Evolutionary conservation across 306 rosid genomes (phyloP).

Genomic region (Fragaria nilgerrensis): DNA sequence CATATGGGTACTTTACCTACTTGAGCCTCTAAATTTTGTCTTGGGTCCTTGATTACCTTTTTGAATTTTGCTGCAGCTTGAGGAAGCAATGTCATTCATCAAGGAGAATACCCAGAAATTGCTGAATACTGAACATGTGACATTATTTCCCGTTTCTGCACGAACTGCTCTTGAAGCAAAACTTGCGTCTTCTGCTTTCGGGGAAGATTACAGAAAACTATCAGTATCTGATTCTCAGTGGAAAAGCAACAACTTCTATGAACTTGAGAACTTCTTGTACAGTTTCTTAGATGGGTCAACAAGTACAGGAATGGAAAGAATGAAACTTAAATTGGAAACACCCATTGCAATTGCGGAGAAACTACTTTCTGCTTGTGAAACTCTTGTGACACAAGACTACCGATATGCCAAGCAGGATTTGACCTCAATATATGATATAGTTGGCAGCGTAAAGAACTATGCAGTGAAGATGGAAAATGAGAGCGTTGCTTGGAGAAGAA

Average conservation of each 20-base stretch:
- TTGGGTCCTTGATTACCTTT: slow-evolving; percentile 16
- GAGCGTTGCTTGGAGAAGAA: slow-evolving; percentile 84
- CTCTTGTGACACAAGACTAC: slow-evolving; percentile 71
- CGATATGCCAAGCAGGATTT: slow-evolving; percentile 73
- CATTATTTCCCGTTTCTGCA: slow-evolving; percentile 85
- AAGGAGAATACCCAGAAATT: slow-evolving; percentile 69
- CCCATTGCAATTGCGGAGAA: slow-evolving; percentile 87
- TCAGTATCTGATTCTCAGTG: slow-evolving; percentile 43
- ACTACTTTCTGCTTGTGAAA: slow-evolving; percentile 62
- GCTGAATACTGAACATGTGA: slow-evolving; percentile 69
- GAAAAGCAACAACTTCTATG: slow-evolving; percentile 58
- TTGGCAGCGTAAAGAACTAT: slow-evolving; percentile 58
- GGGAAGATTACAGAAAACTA: slow-evolving; percentile 36
- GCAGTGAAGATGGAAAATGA: slow-evolving; percentile 61
- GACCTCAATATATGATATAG: slow-evolving; percentile 53
- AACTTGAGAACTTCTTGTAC: slow-evolving; percentile 71
- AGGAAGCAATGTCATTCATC: slow-evolving; percentile 78
- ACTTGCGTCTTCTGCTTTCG: slow-evolving; percentile 48
- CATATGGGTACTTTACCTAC: background rate
- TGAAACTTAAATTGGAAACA: slow-evolving; percentile 90
- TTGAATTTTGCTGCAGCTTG: slow-evolving; percentile 66
- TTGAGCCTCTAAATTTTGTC: slow-evolving; percentile 6
- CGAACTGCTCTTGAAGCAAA: slow-evolving; percentile 88
- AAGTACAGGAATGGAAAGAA: slow-evolving; percentile 80
- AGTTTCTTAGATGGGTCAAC: slow-evolving; percentile 92